Conservation (phyloP, 2,329 filamentous ascomycete species). For the Neopestalotiopsis clavispora region DNA sequence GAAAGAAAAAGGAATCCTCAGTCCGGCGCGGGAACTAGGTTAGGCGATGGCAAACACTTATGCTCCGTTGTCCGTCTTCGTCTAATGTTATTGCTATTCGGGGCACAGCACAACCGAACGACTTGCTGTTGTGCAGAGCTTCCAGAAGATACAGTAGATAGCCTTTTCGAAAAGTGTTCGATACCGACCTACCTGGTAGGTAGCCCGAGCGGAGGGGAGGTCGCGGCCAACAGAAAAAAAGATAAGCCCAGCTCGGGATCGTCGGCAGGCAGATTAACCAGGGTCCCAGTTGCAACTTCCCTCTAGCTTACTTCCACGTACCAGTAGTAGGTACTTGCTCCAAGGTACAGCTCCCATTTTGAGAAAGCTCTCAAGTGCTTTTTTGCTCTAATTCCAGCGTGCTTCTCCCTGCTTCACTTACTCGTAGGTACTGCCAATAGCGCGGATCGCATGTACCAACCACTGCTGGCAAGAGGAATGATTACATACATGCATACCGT, state of each 20-base stretch:
- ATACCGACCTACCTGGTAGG: background rate
- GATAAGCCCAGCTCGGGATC: constrained; percentile 16
- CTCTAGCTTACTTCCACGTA: too few relatives aligned
- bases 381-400: too few relatives aligned
- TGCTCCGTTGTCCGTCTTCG: background rate
- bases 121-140: background rate
- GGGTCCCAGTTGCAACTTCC: background rate
- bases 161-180: background rate
- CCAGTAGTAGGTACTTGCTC: too few relatives aligned
- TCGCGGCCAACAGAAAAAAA: constrained; percentile 3
- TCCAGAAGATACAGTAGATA: background rate
- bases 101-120: background rate
- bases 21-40: background rate
- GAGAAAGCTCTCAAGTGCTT: too few relatives aligned
- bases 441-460: too few relatives aligned
- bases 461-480: too few relatives aligned
- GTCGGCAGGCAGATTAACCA: constrained; percentile 11
- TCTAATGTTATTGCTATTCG: background rate
- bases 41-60: background rate
- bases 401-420: too few relatives aligned
- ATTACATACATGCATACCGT: background rate
- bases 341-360: too few relatives aligned
- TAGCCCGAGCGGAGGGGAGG: constrained; percentile 2
- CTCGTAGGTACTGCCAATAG: too few relatives aligned
- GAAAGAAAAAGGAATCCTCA: background rate